Evolutionary conservation across 805 yeast species (phyloP), one percentile per base, ranked within the genome.

Genomic region (Wickerhamomyces bovis): DNA sequence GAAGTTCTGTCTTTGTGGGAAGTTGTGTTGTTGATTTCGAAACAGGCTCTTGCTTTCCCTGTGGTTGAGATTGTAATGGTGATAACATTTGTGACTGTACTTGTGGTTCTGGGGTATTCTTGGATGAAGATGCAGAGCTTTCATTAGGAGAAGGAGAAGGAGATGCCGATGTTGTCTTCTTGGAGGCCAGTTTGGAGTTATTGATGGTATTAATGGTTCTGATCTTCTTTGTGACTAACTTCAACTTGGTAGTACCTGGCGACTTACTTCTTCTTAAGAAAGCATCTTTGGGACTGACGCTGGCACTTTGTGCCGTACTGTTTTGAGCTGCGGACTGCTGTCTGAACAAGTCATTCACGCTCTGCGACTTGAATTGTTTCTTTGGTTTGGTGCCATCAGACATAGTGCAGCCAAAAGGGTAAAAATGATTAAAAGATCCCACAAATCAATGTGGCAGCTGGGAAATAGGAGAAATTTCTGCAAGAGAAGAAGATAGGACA

Each of bases 281-380:
- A 12, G 46, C 20, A 43, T 13, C 26, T 44, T 47, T 18, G n/a
- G 42, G 23, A 11, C 36, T 16, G 11, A 18, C 15, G 16, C n/a
- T 28, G 18, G 13, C 20, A 33, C 36, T 33, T 18, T 33, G 35
- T n/a, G 23, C 33, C 9, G 35, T 38, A 20, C 19, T 26, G 30
- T 36, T 36, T 22, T 41, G 40, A 5, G 39, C 15, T 5, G 53
- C 19, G 3, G 49, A 44, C 41, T 56, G 57, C 26, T 55, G 59
- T 42, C 62, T 47, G 49, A 59, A 59, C 46, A 59, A 38, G 31
- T 49, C 54, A 48, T 59, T 59, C 23, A 59, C 63, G 1, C 61
- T 56, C 46, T 59, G 61, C 10, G 63, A 59, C 47, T 59, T 59
- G 53, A 59, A 59, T 48, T 56, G 58, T 39, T 56, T 58, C 49